Evolutionary conservation across 495 filamentous ascomycete species (phyloP).

Genomic region (Cudoniella acicularis): DNA sequence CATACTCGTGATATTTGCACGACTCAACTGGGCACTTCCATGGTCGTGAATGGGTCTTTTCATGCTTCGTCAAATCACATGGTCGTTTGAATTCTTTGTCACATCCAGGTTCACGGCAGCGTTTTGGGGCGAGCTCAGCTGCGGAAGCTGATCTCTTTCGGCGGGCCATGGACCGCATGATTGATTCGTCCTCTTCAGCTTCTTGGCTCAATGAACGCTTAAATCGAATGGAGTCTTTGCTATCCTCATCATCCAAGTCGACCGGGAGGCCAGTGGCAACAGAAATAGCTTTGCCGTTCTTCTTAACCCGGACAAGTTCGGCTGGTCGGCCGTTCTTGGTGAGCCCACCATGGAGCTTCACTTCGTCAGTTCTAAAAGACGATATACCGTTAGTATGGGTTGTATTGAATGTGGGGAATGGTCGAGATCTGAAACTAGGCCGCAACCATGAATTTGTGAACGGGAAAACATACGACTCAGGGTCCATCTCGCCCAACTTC

Average conservation of each 20-base stretch:
- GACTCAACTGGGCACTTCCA: constrained; percentile 80
- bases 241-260: constrained; percentile 43
- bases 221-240: constrained; percentile 38
- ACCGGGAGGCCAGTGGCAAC: constrained; percentile 57
- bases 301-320: constrained; percentile 70
- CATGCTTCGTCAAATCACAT: constrained; percentile 91
- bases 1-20: constrained; percentile 83
- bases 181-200: constrained; percentile 65
- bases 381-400: not conserved
- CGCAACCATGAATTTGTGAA: not conserved
- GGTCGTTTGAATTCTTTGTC: constrained; percentile 89
- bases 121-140: constrained; percentile 69
- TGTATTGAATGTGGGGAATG: not conserved
- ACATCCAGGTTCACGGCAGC: constrained; percentile 63
- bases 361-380: constrained; percentile 53
- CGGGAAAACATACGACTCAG: constrained; percentile 44
- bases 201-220: constrained; percentile 62
- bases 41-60: constrained; percentile 93
- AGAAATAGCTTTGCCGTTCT: constrained; percentile 73
- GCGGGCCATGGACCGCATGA: constrained; percentile 82
- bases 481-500: constrained; percentile 43
- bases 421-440: not conserved
- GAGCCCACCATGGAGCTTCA: constrained; percentile 72
- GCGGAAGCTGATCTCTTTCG: constrained; percentile 74
- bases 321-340: constrained; percentile 71